Evolutionary conservation across 345 rosid species (phyloP).

Genomic region (Eucalyptus microcorys): DNA sequence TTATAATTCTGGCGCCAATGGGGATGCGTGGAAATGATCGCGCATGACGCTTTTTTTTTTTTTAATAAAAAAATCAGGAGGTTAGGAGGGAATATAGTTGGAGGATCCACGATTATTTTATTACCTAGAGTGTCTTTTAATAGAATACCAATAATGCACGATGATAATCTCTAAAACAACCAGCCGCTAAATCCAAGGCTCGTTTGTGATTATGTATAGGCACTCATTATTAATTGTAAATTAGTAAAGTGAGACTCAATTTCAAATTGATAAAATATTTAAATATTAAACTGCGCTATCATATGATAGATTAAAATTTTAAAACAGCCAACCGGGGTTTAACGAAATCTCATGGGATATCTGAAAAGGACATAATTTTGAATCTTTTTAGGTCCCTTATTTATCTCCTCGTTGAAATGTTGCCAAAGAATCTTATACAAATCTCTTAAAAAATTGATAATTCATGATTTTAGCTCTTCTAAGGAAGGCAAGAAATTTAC

Average conservation of each 20-base stretch:
- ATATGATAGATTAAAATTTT: neutral
- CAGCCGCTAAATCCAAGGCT: neutral
- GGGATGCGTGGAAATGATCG: neutral
- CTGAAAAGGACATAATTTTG: fast-evolving
- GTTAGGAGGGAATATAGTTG: neutral
- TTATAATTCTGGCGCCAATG: neutral
- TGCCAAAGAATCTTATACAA: too few relatives aligned
- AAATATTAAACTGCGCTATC: neutral
- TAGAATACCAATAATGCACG: neutral
- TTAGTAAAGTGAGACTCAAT: neutral
- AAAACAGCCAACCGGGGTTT: neutral
- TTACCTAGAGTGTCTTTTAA: neutral
- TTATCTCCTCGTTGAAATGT: neutral
- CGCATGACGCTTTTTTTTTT: neutral
- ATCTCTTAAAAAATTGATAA: neutral
- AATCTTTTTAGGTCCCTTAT: too few relatives aligned
- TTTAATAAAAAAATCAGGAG: neutral
- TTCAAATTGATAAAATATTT: neutral
- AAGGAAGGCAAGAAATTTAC: neutral
- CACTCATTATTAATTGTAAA: neutral
- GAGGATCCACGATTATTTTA: neutral
- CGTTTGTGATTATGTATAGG: neutral
- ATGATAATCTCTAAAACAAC: neutral
- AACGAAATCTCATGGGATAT: neutral
- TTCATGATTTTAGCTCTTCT: neutral